Base-by-base conservation (phyloP, 495 filamentous ascomycete species). In the Penicillium daleae region DNA sequence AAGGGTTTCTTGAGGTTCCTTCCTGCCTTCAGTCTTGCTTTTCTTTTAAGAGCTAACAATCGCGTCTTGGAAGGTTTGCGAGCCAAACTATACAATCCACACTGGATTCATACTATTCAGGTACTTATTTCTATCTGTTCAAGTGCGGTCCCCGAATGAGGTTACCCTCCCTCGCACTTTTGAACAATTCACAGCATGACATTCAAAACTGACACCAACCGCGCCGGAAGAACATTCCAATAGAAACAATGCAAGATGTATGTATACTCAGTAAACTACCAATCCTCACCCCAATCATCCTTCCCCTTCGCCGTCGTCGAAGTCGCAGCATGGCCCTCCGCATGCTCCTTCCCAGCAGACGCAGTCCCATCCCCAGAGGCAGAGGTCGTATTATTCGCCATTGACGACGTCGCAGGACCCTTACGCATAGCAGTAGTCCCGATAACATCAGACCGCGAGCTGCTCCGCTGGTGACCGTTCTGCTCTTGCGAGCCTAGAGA, bases 371-470 rank as follows among this genome's bases (percentile, higher is more conserved):
- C 78, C 74, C 64, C 48, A 27, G 61, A 42, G 55, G 56, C 21
- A 64, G 62, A n/a, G 40, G 54, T 60, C 5, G 55, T 46, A 21
- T 67, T 62, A 33, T 57, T 65, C 29, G 58, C 57, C 59, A 71
- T 24, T 31, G 70, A 63, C 17, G 69, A 64, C 4, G 62, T 46
- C 73, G 76, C 84, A 82, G 66, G 85, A 63, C 69, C 59, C 76
- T 78, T 87, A 82, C 87, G 89, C 82, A 90, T 87, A 33, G 89
- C 91, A 39, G 84, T 79, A 27, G 90, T 92, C 22, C 91, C 91
- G 65, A 93, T 87, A n/a, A 87, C 76, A 29, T 74, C 74, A 21
- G 76, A 75, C 29, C 70, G 66, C 15, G 76, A 75, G 1, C 63
- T 59, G 31, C 61, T 71, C 12, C 73, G 62, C 4, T 69, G 72